Evolutionary conservation across 169 alveolate species (phyloP).

Genomic region (Plasmodium vivax): DNA sequence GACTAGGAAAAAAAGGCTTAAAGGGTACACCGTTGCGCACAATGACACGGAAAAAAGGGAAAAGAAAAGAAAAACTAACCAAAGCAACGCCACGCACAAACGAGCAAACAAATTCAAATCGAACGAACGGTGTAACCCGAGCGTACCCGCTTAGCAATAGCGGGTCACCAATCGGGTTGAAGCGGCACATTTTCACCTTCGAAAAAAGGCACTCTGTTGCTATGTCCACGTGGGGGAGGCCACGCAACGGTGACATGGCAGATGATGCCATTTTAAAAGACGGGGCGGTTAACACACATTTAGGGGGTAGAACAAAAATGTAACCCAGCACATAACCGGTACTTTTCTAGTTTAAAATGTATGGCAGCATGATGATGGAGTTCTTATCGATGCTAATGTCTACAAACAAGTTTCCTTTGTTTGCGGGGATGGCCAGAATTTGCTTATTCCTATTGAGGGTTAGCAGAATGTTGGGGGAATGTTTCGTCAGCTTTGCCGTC

Average conservation of each 20-base stretch:
- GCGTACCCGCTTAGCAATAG: neutral
- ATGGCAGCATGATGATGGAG: slow-evolving; percentile 73
- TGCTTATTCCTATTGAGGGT: slow-evolving; percentile 72
- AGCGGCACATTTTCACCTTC: neutral
- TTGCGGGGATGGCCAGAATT: slow-evolving; percentile 65
- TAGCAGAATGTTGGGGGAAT: slow-evolving; percentile 69
- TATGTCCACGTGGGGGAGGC: neutral
- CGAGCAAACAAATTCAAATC: neutral
- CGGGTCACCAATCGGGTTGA: neutral
- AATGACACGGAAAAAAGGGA: neutral
- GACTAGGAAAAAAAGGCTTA: neutral
- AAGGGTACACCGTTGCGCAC: neutral
- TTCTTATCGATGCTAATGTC: slow-evolving; percentile 71
- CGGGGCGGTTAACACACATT: neutral
- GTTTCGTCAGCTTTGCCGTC: slow-evolving; percentile 29
- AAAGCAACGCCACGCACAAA: neutral
- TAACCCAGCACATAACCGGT: neutral
- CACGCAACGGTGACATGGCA: neutral
- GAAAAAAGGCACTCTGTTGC: neutral
- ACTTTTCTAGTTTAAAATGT: slow-evolving; percentile 14
- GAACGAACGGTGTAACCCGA: neutral
- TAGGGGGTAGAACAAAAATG: neutral
- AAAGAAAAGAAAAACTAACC: neutral
- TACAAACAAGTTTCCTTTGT: slow-evolving; percentile 66
- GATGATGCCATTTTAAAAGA: neutral